A percentile compares a stretch with the other conserved stretches of the same genome.
These are phyloP conservation scores for Hanseniaspora occidentalis DNA, from an alignment of 805 yeast species.

Conservation along the genomic window DNA sequence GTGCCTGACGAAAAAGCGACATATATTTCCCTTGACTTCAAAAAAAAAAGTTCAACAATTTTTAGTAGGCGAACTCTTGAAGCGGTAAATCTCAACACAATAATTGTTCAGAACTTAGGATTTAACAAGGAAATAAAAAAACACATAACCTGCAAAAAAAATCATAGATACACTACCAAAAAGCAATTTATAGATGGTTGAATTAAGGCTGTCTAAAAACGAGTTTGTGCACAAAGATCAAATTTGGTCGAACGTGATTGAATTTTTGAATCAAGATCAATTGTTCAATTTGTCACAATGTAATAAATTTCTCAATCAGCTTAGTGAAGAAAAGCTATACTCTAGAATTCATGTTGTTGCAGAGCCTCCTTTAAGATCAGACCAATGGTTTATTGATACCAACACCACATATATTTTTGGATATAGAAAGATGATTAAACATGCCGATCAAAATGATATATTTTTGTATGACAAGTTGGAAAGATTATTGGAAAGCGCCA, in stretches of 20 bases:
- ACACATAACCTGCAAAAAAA: too few relatives aligned
- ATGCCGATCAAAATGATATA: conserved; percentile 25
- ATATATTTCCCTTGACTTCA: too few relatives aligned
- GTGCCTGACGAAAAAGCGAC: too few relatives aligned
- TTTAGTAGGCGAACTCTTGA: too few relatives aligned
- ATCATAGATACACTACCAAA: too few relatives aligned
- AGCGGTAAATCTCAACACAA: too few relatives aligned
- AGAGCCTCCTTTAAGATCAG: conserved; percentile 21
- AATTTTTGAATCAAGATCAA: conserved; percentile 29
- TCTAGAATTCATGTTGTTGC: conserved; percentile 25
- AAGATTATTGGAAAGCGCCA: conserved; percentile 26
- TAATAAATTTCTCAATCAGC: conserved; percentile 20
- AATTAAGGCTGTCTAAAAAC: neutral
- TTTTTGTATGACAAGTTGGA: conserved; percentile 29
- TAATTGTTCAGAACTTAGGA: too few relatives aligned
- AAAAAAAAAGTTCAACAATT: too few relatives aligned
- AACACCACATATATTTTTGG: conserved; percentile 30
- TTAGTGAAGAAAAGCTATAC: conserved; percentile 27
- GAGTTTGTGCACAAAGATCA: conserved; percentile 3
- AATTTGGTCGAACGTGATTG: conserved; percentile 9
- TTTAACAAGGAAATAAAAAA: too few relatives aligned
- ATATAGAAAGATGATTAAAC: conserved; percentile 22
- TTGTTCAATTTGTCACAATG: conserved; percentile 24
- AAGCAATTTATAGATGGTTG: too few relatives aligned
- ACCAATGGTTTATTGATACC: conserved; percentile 24